These are phyloP conservation scores for Silene vulgaris DNA, from an alignment of 179 eudicot genomes.

Conservation along the genomic window DNA sequence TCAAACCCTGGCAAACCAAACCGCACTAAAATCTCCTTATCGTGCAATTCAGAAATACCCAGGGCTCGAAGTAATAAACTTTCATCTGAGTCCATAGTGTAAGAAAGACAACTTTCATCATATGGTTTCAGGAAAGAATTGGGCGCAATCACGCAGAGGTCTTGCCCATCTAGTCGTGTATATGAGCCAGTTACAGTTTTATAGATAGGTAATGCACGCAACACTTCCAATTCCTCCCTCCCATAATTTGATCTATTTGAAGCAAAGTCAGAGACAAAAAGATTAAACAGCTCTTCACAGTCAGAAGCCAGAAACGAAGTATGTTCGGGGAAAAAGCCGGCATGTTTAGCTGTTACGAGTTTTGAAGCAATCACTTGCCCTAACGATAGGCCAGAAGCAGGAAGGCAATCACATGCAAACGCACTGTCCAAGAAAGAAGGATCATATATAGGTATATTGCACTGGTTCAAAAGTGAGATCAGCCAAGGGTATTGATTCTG, in stretches of 20 bases:
- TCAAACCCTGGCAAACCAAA: slow-evolving; percentile 84
- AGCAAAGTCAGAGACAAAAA: slow-evolving; percentile 72
- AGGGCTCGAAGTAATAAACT: slow-evolving; percentile 66
- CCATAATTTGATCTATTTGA: slow-evolving; percentile 54
- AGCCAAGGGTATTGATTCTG: slow-evolving; percentile 77
- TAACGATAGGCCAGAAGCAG: slow-evolving; percentile 53
- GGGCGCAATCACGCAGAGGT: slow-evolving; percentile 75
- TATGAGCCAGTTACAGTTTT: slow-evolving; percentile 74
- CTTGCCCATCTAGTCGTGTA: slow-evolving; percentile 50
- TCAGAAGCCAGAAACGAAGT: slow-evolving; percentile 60
- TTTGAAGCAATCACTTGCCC: slow-evolving; percentile 80
- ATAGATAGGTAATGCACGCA: slow-evolving; percentile 80
- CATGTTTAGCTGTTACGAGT: slow-evolving; percentile 72
- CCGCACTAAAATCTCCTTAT: slow-evolving; percentile 70
- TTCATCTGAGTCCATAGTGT: slow-evolving; percentile 51
- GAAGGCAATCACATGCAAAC: slow-evolving; percentile 61
- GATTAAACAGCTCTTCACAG: slow-evolving; percentile 66
- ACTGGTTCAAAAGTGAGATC: slow-evolving; percentile 73
- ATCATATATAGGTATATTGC: slow-evolving; percentile 84
- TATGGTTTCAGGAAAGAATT: slow-evolving; percentile 76
- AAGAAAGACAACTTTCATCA: slow-evolving; percentile 67
- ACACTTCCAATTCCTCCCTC: slow-evolving; percentile 68
- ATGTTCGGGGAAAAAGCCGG: slow-evolving; percentile 77
- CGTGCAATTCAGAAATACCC: slow-evolving; percentile 78
- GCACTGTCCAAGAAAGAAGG: slow-evolving; percentile 76